A percentile compares a stretch with the other conserved stretches of the same genome.
Evolutionary conservation across 148 eudicot species (phyloP).

Genomic region (Rhododendron henanense): DNA sequence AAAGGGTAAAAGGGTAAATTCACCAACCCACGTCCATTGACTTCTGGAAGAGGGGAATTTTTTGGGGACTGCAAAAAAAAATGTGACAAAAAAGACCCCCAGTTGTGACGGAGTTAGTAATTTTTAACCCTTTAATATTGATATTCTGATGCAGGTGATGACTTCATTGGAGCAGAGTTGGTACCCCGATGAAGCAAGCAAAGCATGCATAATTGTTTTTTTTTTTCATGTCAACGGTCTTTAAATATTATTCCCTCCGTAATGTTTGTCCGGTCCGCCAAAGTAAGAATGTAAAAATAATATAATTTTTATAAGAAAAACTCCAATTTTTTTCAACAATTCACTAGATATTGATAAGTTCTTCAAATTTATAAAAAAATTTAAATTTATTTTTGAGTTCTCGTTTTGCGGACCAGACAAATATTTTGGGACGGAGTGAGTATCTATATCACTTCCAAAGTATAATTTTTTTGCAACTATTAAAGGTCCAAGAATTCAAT

Average conservation of each 20-base stretch:
- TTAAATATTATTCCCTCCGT: too few relatives aligned
- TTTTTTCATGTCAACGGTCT: constrained; percentile 1
- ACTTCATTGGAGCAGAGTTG: constrained; percentile 2
- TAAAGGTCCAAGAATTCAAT: constrained; percentile 4
- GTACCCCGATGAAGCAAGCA: constrained; percentile 4
- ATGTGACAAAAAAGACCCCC: not conserved
- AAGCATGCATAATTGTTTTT: not conserved
- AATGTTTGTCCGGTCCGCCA: rapidly evolving
- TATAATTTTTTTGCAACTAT: not conserved
- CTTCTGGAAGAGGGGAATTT: not conserved
- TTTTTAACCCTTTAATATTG: not conserved
- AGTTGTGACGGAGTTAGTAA: not conserved
- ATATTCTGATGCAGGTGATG: constrained; percentile 12
- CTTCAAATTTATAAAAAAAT: too few relatives aligned
- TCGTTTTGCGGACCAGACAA: too few relatives aligned
- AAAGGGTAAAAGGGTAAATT: not conserved
- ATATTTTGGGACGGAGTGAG: too few relatives aligned
- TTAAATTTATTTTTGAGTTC: too few relatives aligned
- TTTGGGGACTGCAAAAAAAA: not conserved
- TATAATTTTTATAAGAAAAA: too few relatives aligned
- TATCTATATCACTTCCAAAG: too few relatives aligned
- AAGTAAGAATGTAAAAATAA: too few relatives aligned
- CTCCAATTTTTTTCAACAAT: too few relatives aligned
- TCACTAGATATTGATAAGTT: too few relatives aligned
- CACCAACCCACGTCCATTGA: not conserved